Evolutionary conservation across 2,329 filamentous ascomycete species (phyloP).

Genomic region (Clathrospora elynae): DNA sequence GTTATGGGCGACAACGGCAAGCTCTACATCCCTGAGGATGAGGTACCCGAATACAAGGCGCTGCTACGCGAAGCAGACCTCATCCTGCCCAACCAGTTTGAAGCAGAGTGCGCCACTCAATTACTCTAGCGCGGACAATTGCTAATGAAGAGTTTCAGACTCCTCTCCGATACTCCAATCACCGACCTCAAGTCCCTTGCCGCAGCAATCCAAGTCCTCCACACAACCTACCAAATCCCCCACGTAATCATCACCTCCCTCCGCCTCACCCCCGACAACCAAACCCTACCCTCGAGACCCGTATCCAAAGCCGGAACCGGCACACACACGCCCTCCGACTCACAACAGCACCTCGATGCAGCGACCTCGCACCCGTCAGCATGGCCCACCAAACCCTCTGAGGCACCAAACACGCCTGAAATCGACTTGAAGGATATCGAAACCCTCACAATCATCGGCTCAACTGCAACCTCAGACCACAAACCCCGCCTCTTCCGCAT

Average conservation of each 20-base stretch:
- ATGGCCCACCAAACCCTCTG: conserved; percentile 11
- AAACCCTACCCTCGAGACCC: conserved; percentile 43
- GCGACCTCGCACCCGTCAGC: conserved; percentile 21
- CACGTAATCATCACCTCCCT: conserved; percentile 95
- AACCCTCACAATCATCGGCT: conserved; percentile 75
- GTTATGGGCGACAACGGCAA: conserved; percentile 97
- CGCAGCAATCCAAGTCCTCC: conserved; percentile 75
- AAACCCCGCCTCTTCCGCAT: conserved; percentile 85
- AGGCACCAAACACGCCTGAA: conserved; percentile 3
- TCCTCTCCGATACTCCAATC: conserved; percentile 85
- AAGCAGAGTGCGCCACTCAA: conserved; percentile 74
- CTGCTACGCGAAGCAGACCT: conserved; percentile 82
- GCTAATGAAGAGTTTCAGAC: conserved; percentile 54
- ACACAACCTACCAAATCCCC: conserved; percentile 75
- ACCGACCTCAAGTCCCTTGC: conserved; percentile 73
- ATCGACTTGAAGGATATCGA: conserved; percentile 23
- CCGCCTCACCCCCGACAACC: conserved; percentile 64
- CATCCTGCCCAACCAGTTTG: conserved; percentile 95
- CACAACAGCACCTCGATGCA: conserved; percentile 17
- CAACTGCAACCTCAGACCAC: conserved; percentile 68
- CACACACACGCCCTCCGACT: conserved; percentile 27
- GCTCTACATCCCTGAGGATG: conserved; percentile 88
- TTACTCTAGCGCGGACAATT: neutral
- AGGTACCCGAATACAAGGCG: conserved; percentile 86
- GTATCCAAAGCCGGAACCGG: conserved; percentile 42